A percentile compares a stretch with the other conserved stretches of the same genome.
Evolutionary conservation across 768 basidiomycete genomes (phyloP).

Genomic region (Boletus sensibilis): DNA sequence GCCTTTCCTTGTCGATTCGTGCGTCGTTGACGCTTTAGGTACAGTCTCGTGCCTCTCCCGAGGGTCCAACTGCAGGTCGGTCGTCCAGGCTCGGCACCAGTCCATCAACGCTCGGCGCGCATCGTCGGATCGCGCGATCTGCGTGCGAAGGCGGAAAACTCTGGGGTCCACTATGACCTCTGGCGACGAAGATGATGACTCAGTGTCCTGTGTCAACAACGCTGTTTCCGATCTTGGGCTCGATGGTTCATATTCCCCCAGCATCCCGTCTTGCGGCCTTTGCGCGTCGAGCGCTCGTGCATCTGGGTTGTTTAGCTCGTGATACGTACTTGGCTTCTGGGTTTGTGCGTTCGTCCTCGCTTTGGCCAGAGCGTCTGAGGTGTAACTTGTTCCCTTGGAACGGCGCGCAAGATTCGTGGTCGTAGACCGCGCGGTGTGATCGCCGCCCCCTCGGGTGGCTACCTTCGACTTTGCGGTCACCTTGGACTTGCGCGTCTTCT

Average conservation of each 20-base stretch:
- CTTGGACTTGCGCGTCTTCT: background rate
- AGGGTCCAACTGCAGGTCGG: background rate
- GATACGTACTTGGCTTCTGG: background rate
- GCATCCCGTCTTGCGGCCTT: background rate
- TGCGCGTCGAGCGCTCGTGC: background rate
- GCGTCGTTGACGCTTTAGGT: background rate
- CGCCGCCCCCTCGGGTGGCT: background rate
- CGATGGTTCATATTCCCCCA: background rate
- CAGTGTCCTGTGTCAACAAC: background rate
- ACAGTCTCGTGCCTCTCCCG: background rate
- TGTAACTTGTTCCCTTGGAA: background rate
- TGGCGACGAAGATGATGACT: background rate
- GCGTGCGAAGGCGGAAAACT: slow-evolving; percentile 1
- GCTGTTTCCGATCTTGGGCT: background rate
- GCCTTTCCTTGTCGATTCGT: background rate
- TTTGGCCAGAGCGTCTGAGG: background rate
- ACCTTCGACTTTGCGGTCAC: background rate
- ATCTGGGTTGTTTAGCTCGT: background rate
- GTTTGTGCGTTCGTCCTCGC: background rate
- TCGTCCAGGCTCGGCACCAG: slow-evolving; percentile 10
- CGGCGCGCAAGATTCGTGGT: background rate
- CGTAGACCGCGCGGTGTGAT: background rate
- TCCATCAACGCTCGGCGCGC: slow-evolving; percentile 2
- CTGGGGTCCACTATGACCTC: slow-evolving; percentile 13
- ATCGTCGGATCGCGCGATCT: slow-evolving; percentile 6